Evolutionary conservation across 331 rosid species (phyloP), one percentile per base, ranked within the genome.

Genomic region (Cydonia oblonga): DNA sequence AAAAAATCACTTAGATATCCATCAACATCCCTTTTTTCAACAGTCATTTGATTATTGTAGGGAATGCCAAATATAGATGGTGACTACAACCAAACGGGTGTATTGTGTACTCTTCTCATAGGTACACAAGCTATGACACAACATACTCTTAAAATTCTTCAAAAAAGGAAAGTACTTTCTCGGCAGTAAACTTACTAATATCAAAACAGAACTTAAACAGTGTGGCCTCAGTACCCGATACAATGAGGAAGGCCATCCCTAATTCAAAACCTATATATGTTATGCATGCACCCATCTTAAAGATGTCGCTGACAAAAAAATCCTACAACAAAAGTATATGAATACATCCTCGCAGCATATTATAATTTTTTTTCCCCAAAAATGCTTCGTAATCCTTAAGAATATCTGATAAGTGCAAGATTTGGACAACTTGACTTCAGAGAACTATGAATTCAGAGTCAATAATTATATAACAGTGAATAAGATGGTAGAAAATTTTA

Each of bases 401-500:
- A 9, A 25, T 59, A 59, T 59, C 30, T 38, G 64, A 59, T 29
- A 32, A 24, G 23, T 23, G 42, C 38, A 66, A 49, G 54, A 16
- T 9, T 44, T 18, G 10, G 24, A n/a, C n/a, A n/a, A n/a, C n/a
- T n/a, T n/a, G n/a, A n/a, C n/a, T n/a, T n/a, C n/a, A n/a, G n/a
- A n/a, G n/a, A n/a, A n/a, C n/a, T n/a, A n/a, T n/a, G n/a, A n/a
- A 52, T 60, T 63, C 78, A 38, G 42, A 53, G 64, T 32, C 49
- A 63, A 53, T 51, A 40, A 57, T 58, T 53, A 78, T 16, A 75
- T 30, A 54, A 66, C 61, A 67, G 25, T 38, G 23, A 64, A 71
- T 46, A 67, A 51, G 42, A 74, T 3, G 61, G 61, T 28, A 46
- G 72, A 40, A 23, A 72, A 68, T 61, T 35, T 63, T 28, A 32